Conservation (phyloP, 1,139 yeast species). For the Nakaseomyces nivariensis region DNA sequence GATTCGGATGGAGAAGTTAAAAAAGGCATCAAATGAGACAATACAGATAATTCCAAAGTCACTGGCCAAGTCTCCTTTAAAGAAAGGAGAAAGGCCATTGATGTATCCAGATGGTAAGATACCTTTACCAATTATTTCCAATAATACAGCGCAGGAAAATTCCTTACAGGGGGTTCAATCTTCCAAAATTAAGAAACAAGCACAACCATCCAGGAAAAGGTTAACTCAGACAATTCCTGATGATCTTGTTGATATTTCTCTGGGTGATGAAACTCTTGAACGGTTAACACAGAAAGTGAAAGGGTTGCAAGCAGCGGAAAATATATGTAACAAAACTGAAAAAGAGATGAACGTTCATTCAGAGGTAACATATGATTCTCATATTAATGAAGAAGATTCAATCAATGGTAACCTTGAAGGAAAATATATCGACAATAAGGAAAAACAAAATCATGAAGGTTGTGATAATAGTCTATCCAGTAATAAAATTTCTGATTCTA, state of each 20-base stretch:
- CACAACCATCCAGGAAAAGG: background rate
- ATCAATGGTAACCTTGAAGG: no score
- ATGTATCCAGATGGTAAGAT: background rate
- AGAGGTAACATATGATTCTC: no score
- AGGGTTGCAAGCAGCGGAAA: background rate
- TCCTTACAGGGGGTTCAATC: no score
- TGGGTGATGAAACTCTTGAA: background rate
- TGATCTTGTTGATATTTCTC: background rate
- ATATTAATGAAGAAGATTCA: no score
- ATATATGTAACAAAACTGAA: no score
- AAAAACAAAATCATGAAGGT: no score
- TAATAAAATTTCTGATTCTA: no score
- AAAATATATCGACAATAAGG: no score
- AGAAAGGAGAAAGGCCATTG: background rate
- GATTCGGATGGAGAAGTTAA: background rate
- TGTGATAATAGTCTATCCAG: no score
- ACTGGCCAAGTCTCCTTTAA: background rate
- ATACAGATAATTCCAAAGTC: background rate
- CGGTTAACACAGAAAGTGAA: background rate
- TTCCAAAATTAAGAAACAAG: background rate
- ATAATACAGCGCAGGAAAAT: background rate
- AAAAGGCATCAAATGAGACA: background rate
- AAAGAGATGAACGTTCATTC: no score
- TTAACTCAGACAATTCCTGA: background rate
- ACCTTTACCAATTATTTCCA: background rate